A percentile compares a stretch with the other conserved stretches of the same genome.
phyloP scores from a whole-genome alignment of 345 rosid species.

The Salix udensis region DNA sequence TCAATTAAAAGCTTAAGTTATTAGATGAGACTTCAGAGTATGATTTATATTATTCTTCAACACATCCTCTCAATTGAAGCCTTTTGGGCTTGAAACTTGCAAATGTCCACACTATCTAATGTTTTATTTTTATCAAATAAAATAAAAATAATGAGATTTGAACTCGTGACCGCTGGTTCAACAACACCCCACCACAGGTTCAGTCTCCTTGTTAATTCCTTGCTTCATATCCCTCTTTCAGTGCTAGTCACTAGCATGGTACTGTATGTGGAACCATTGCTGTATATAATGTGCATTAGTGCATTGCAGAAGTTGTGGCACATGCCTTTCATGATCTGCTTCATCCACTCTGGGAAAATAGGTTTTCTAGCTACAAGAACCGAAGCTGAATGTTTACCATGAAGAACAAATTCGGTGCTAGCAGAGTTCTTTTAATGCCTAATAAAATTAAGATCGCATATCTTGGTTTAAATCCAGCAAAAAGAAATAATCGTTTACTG shows the following conservation, averaged over 20 bases:
- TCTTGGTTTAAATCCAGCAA: not conserved
- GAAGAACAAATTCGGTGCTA: not conserved
- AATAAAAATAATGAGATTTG: too few species aligned
- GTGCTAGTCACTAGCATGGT: not conserved
- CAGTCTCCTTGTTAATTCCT: too few species aligned
- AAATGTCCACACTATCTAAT: accelerated
- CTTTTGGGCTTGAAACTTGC: too few species aligned
- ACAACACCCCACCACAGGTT: too few species aligned
- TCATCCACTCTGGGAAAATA: not conserved
- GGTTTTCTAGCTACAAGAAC: not conserved
- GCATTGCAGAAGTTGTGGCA: not conserved
- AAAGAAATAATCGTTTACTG: not conserved
- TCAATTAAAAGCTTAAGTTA: too few species aligned
- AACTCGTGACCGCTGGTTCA: too few species aligned
- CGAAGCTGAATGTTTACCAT: not conserved
- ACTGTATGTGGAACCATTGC: not conserved
- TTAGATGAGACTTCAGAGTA: too few species aligned
- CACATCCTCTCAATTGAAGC: too few species aligned
- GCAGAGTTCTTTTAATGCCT: not conserved
- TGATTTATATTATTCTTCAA: too few species aligned
- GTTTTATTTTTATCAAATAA: too few species aligned
- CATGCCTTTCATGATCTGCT: not conserved
- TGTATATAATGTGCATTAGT: not conserved
- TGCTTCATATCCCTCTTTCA: not conserved
- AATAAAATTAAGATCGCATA: not conserved